Conservation (phyloP, 768 basidiomycete genomes). For the Amanita fuliginea region DNA sequence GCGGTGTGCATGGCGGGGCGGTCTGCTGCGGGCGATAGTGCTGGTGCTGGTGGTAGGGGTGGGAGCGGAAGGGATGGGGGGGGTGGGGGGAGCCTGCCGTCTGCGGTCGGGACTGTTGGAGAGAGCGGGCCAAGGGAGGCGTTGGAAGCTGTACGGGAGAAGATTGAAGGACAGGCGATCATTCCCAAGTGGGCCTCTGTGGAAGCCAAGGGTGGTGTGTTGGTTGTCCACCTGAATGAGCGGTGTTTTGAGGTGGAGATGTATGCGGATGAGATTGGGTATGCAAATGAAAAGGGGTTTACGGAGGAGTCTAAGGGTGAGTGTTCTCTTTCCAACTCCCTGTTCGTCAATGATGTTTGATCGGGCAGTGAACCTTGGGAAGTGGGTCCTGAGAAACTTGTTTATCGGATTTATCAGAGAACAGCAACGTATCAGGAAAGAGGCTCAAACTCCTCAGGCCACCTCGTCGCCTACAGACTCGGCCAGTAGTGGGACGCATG, state of each 20-base stretch:
- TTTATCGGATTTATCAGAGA: slow-evolving; percentile 72
- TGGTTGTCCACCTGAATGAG: slow-evolving; percentile 83
- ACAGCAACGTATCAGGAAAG: slow-evolving; percentile 35
- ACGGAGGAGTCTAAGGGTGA: slow-evolving; percentile 74
- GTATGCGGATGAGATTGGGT: slow-evolving; percentile 86
- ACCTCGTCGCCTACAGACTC: neutral
- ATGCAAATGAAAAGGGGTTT: slow-evolving; percentile 44
- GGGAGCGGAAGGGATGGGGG: neutral
- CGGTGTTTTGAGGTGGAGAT: slow-evolving; percentile 91
- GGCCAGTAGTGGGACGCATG: slow-evolving; percentile 2
- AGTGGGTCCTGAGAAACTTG: slow-evolving; percentile 82
- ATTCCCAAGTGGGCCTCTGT: slow-evolving; percentile 77
- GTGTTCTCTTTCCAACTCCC: slow-evolving; percentile 18
- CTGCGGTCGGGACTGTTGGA: slow-evolving; percentile 14
- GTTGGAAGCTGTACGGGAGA: slow-evolving; percentile 76
- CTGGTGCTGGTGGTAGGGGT: slow-evolving; percentile 25
- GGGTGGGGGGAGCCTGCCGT: slow-evolving; percentile 9
- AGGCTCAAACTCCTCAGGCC: slow-evolving; percentile 8
- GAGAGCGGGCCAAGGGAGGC: slow-evolving; percentile 71
- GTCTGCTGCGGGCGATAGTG: slow-evolving; percentile 33
- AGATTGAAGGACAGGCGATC: slow-evolving; percentile 92
- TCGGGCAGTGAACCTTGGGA: slow-evolving; percentile 74
- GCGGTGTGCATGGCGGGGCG: slow-evolving; percentile 40
- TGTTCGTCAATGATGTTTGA: slow-evolving; percentile 1
- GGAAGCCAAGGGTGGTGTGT: slow-evolving; percentile 82